Evolutionary conservation across 306 rosid genomes (phyloP).

Genomic region (Acacia confusa): DNA sequence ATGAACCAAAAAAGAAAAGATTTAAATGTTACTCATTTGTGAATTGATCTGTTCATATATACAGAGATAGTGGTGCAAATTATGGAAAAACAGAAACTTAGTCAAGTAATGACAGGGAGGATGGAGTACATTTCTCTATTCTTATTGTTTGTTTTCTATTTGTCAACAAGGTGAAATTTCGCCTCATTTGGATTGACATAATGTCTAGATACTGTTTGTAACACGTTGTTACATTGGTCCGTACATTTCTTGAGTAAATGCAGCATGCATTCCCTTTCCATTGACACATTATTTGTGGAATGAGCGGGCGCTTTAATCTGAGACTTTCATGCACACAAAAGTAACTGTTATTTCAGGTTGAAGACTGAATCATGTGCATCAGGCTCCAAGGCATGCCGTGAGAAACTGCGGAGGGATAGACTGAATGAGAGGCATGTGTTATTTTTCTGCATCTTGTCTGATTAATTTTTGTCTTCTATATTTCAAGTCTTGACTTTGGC

Average conservation of each 20-base stretch:
- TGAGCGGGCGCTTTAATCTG: not conserved
- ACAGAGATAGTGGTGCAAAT: not conserved
- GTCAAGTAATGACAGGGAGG: not conserved
- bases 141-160: not conserved
- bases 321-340: not conserved
- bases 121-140: constrained; percentile 1
- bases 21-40: constrained; percentile 11
- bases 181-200: not conserved
- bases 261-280: not conserved
- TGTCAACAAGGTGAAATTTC: not conserved
- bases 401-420: constrained; percentile 86
- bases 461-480: constrained; percentile 34
- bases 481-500: constrained; percentile 41
- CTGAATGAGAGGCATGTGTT: constrained; percentile 82
- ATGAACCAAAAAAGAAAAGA: not conserved
- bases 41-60: not conserved
- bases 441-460: constrained; percentile 32
- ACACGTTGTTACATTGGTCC: not conserved
- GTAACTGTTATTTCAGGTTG: constrained; percentile 44
- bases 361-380: constrained; percentile 58
- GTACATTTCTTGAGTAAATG: not conserved
- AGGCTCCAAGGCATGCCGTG: constrained; percentile 84
- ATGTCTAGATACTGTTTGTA: not conserved
- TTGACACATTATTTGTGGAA: not conserved
- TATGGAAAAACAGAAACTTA: not conserved